These are phyloP conservation scores for Ascomycota sp. DNA, from an alignment of 2,329 filamentous ascomycete genomes.

Conservation along the genomic window DNA sequence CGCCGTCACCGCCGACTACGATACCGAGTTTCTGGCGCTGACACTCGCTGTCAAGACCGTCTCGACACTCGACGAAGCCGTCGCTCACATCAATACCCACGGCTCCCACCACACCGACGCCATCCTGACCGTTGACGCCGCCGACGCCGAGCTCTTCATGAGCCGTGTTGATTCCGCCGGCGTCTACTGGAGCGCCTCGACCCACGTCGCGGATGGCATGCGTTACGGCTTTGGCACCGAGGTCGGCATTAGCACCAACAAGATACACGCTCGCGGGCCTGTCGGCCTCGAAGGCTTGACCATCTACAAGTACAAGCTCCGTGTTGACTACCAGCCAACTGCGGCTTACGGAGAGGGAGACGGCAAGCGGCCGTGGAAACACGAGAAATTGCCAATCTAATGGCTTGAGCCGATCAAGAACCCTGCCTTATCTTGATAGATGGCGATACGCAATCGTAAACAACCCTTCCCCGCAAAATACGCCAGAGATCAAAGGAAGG, in stretches of 20 bases:
- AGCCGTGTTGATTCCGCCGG: slow-evolving; percentile 70
- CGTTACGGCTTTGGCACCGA: slow-evolving; percentile 94
- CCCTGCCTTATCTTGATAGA: too few relatives aligned
- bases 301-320: slow-evolving; percentile 91
- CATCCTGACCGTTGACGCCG: slow-evolving; percentile 54
- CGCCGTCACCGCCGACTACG: slow-evolving; percentile 50
- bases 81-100: slow-evolving; percentile 78
- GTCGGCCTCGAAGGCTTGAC: slow-evolving; percentile 87
- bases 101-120: slow-evolving; percentile 87
- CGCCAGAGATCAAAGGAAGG: too few relatives aligned
- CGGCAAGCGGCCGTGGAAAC: slow-evolving; percentile 36
- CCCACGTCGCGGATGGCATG: slow-evolving; percentile 89
- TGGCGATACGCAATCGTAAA: too few relatives aligned
- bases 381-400: slow-evolving; percentile 30
- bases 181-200: slow-evolving; percentile 94
- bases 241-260: slow-evolving; percentile 96
- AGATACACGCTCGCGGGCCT: slow-evolving; percentile 84
- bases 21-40: slow-evolving; percentile 78
- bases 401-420: too few relatives aligned
- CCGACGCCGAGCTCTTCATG: slow-evolving; percentile 65
- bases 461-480: too few relatives aligned
- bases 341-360: slow-evolving; percentile 49
- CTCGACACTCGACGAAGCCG: slow-evolving; percentile 44
- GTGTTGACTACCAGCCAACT: slow-evolving; percentile 67
- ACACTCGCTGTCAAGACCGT: slow-evolving; percentile 71